Evolutionary conservation across 2,329 filamentous ascomycete genomes (phyloP), one percentile per base, ranked within the genome.

Genomic region (Colletotrichum costaricense): DNA sequence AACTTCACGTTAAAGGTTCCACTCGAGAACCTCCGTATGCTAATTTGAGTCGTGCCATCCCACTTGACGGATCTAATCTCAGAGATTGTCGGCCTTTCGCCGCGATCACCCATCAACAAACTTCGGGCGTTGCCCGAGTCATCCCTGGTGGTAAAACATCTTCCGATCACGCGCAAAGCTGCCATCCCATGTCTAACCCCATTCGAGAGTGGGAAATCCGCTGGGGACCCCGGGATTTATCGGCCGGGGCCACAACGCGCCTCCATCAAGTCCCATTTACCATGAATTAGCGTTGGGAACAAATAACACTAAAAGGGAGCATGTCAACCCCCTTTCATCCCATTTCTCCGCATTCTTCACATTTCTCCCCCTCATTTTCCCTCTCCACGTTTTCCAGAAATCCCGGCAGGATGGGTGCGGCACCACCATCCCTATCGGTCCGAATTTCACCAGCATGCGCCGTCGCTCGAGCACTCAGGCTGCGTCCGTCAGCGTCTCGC

Each of bases 321-420:
- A 52, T 28, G 28, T 38, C 54, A n/a, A 9, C 28, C 63, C 64
- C 19, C 7, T n/a, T 49, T 49, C 19, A 22, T 60, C 16, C 28
- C 38, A 64, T 71, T 74, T 72, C 72, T 74, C 72, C 72, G 72
- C 72, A 63, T 62, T 63, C 33, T 59, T 63, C 52, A n/a, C n/a
- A 35, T 69, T 72, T 72, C 65, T 72, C 69, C 58, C 63, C 63
- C 69, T 71, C 68, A 56, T 33, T 49, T n/a, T 35, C 24, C 30
- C 35, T 67, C 55, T 60, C 68, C 60, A 63, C 56, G 49, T 63
- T 68, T 58, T 62, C 59, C 42, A 49, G 42, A 52, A 55, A 62
- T 26, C 69, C 49, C 54, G 65, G 69, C 69, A 55, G 38, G 46
- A 67, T 56, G 63, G 56, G 63, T 19, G 26, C 33, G 26, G 26